These are phyloP conservation scores for Penicillium cataractarum DNA, from an alignment of 495 filamentous ascomycete species.

Conservation along the genomic window DNA sequence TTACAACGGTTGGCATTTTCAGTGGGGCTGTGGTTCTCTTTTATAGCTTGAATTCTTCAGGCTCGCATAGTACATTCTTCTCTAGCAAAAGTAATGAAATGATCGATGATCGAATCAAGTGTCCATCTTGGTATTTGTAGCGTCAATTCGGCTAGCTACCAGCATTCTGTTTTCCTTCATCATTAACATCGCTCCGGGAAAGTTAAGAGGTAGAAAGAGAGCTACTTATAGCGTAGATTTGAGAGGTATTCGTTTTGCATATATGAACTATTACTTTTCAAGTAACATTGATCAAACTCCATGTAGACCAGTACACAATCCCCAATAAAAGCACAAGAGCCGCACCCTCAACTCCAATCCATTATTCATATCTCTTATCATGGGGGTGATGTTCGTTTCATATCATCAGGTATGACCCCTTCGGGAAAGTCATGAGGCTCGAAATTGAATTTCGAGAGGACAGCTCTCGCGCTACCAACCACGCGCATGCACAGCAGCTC, in stretches of 20 bases:
- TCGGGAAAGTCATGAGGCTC: conserved; percentile 45
- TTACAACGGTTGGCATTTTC: conserved; percentile 12
- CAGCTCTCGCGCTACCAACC: conserved; percentile 40
- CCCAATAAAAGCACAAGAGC: neutral
- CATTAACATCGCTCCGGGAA: too few species aligned
- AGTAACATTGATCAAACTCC: neutral
- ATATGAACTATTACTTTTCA: too few species aligned
- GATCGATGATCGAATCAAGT: conserved; percentile 18
- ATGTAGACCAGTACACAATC: neutral
- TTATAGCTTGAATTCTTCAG: conserved; percentile 1
- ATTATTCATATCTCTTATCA: neutral
- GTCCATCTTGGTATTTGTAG: neutral
- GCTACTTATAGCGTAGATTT: too few species aligned
- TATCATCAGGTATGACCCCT: conserved; percentile 24
- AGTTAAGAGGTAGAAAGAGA: too few species aligned
- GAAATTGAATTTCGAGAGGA: conserved; percentile 48
- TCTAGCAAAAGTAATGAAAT: conserved; percentile 35
- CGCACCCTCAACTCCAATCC: neutral
- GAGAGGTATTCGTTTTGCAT: too few species aligned
- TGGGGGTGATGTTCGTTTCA: conserved; percentile 6
- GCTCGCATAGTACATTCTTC: conserved; percentile 10
- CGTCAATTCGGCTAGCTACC: neutral
- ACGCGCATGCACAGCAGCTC: conserved; percentile 45
- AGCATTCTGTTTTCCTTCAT: too few species aligned
- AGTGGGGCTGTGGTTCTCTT: neutral